Percentiles rank a stretch among this genome's conserved stretches.
Evolutionary conservation across 768 basidiomycete genomes (phyloP).

Genomic region (Lactarius deliciosus): DNA sequence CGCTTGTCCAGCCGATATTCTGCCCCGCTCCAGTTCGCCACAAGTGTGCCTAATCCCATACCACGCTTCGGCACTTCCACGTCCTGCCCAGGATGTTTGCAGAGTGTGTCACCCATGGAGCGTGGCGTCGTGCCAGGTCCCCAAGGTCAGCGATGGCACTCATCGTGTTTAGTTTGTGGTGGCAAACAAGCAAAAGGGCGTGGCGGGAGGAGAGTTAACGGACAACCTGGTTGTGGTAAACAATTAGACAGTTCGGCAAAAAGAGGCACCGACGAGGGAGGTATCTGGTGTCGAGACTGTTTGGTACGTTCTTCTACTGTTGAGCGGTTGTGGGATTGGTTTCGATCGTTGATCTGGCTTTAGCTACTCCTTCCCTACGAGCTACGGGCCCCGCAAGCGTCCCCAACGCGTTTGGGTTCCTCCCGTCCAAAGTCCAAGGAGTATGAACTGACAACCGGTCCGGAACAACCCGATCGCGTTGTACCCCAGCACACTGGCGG

Average conservation of each 20-base stretch:
- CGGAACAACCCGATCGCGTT: slow-evolving; percentile 37
- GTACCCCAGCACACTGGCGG: slow-evolving; percentile 64
- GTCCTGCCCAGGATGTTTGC: slow-evolving; percentile 74
- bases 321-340: neutral
- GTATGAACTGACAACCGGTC: slow-evolving; percentile 42
- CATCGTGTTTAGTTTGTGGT: slow-evolving; percentile 74
- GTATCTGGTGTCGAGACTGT: slow-evolving; percentile 85
- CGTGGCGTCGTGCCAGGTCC: slow-evolving; percentile 84
- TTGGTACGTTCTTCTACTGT: slow-evolving; percentile 44
- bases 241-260: slow-evolving; percentile 81
- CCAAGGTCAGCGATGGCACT: slow-evolving; percentile 79
- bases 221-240: slow-evolving; percentile 78
- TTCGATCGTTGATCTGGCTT: slow-evolving; percentile 18
- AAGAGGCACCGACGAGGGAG: slow-evolving; percentile 56
- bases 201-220: slow-evolving; percentile 48
- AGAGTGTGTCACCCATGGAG: slow-evolving; percentile 79
- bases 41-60: slow-evolving; percentile 38
- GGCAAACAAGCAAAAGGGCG: slow-evolving; percentile 55
- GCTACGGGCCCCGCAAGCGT: slow-evolving; percentile 49
- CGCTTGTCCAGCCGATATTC: slow-evolving; percentile 43
- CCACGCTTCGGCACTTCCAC: slow-evolving; percentile 60
- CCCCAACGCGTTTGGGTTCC: slow-evolving; percentile 51
- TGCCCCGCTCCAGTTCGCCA: slow-evolving; percentile 41
- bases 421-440: slow-evolving; percentile 41
- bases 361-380: slow-evolving; percentile 58